These are phyloP conservation scores for Tolypocladium guangdongense DNA, from an alignment of 2,329 filamentous ascomycete genomes.

Conservation along the genomic window DNA sequence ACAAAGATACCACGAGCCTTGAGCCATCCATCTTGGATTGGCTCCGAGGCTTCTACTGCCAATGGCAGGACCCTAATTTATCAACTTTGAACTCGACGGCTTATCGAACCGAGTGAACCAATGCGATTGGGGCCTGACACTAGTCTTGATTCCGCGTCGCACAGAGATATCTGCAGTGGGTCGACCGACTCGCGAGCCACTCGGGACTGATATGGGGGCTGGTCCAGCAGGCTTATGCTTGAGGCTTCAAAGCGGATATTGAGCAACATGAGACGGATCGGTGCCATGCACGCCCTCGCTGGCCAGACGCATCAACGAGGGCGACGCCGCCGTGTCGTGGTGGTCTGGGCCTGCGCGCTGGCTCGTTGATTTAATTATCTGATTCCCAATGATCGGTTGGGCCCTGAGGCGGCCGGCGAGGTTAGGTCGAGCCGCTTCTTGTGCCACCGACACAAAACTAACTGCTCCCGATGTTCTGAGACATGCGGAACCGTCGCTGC, in stretches of 20 bases:
- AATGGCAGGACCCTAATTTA: slow-evolving; percentile 1
- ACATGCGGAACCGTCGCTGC: not conserved
- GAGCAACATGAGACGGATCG: not conserved
- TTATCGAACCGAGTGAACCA: not conserved
- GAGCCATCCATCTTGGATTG: not conserved
- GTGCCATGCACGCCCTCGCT: not conserved
- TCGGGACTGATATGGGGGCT: not conserved
- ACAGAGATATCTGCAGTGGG: not conserved
- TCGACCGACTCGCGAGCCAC: not conserved
- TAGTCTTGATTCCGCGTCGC: not conserved
- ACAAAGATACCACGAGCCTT: slow-evolving; percentile 5
- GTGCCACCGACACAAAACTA: not conserved
- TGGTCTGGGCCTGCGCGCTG: not conserved
- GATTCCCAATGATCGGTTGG: not conserved
- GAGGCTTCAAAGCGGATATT: not conserved
- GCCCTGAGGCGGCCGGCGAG: not conserved
- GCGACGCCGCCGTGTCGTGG: not conserved
- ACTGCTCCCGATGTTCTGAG: not conserved
- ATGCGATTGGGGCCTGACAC: not conserved
- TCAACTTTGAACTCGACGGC: not conserved
- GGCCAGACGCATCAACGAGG: not conserved
- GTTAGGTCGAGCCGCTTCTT: not conserved
- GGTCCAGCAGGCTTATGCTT: not conserved
- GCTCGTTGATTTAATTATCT: not conserved
- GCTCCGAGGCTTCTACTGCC: not conserved